Evolutionary conservation across 2,329 filamentous ascomycete species (phyloP).

Genomic region (Cercospora berteroae): DNA sequence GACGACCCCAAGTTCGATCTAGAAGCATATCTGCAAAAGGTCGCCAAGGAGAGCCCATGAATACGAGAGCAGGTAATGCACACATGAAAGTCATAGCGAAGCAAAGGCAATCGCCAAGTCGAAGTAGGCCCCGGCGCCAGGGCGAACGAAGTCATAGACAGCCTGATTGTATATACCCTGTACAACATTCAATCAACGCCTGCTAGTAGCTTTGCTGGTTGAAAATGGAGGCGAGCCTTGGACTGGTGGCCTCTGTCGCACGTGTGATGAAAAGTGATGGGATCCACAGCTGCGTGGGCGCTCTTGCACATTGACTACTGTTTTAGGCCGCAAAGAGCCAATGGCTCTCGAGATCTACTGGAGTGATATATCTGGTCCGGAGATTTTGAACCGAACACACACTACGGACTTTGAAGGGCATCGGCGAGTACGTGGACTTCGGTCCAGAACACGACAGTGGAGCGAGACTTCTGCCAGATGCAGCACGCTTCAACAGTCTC

Average conservation of each 20-base stretch:
- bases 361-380: neutral
- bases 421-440: neutral
- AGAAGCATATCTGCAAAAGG: slow-evolving; percentile 71
- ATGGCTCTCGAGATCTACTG: neutral
- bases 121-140: neutral
- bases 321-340: neutral
- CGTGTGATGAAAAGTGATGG: neutral
- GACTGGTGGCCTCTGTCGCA: neutral
- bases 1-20: slow-evolving; percentile 90
- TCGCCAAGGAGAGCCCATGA: slow-evolving; percentile 52
- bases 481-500: neutral
- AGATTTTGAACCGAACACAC: neutral
- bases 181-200: slow-evolving; percentile 8
- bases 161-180: slow-evolving; percentile 11
- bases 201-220: neutral
- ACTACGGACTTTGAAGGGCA: neutral
- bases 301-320: neutral
- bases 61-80: slow-evolving; percentile 1
- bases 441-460: neutral
- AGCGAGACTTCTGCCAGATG: neutral
- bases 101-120: neutral
- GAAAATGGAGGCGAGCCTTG: neutral
- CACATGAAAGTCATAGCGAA: neutral
- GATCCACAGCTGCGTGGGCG: neutral
- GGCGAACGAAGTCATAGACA: slow-evolving; percentile 1